These are phyloP conservation scores for Noccaea bulbosa DNA, from an alignment of 345 rosid genomes.

Conservation along the genomic window DNA sequence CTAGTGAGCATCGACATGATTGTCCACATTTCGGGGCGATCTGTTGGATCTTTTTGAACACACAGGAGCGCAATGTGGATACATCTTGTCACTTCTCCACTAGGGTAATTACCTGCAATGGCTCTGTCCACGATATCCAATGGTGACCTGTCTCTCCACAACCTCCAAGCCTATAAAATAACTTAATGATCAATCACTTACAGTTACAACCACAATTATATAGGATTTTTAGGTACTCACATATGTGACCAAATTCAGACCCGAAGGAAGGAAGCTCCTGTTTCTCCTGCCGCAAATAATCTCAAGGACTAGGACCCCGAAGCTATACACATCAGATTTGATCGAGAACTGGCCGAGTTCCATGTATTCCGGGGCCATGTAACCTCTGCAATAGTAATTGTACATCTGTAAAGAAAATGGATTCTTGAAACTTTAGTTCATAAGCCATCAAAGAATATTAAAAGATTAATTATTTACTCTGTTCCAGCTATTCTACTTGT, in stretches of 20 bases:
- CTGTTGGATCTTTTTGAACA: background rate
- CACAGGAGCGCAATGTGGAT: too few species aligned
- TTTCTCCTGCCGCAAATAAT: constrained; percentile 12
- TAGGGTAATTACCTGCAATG: background rate
- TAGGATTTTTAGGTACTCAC: background rate
- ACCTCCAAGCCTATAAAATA: background rate
- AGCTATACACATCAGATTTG: constrained; percentile 33
- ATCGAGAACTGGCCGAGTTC: constrained; percentile 11
- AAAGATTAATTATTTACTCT: background rate
- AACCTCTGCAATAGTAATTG: constrained; percentile 21
- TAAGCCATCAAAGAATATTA: background rate
- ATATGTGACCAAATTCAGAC: background rate
- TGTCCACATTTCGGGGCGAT: background rate
- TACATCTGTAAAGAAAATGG: background rate
- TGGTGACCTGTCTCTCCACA: background rate
- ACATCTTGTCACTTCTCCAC: too few species aligned
- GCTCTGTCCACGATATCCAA: background rate
- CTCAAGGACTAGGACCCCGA: constrained; percentile 23
- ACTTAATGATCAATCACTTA: background rate
- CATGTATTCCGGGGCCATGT: constrained; percentile 32
- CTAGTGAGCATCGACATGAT: background rate
- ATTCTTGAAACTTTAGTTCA: background rate
- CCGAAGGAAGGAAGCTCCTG: background rate
- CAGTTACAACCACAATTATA: too few species aligned
- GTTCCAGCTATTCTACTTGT: constrained; percentile 2